Conservation (phyloP, 306 rosid species). For the Senna siamea region DNA sequence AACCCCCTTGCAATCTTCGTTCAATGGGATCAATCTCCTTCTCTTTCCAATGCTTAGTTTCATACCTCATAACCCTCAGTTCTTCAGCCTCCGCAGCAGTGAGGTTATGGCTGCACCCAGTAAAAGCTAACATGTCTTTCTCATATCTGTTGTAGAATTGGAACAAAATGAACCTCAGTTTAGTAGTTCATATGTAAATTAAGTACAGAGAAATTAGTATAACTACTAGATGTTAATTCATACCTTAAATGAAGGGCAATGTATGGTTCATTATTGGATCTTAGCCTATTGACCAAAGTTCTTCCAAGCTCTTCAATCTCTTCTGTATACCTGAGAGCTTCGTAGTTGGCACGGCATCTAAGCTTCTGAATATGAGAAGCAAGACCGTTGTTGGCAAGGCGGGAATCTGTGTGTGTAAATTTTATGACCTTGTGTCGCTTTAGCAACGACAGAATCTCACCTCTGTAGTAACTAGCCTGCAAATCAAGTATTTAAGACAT, state of each 20-base stretch:
- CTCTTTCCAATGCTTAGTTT: conserved; percentile 96
- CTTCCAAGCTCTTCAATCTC: conserved; percentile 91
- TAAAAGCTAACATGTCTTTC: conserved; percentile 98
- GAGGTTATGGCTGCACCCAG: conserved; percentile 96
- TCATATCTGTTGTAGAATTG: conserved; percentile 64
- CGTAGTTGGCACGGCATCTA: conserved; percentile 86
- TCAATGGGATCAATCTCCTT: conserved; percentile 82
- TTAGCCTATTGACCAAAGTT: conserved; percentile 73
- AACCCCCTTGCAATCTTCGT: conserved; percentile 75
- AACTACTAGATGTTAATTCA: not conserved
- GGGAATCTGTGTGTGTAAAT: conserved; percentile 88
- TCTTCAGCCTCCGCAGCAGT: conserved; percentile 71
- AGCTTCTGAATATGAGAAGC: conserved; percentile 84
- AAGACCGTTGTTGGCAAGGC: conserved; percentile 88
- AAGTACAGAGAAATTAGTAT: not conserved
- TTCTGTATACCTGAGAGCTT: conserved; percentile 69
- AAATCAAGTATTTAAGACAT: conserved; percentile 45
- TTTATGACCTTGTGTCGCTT: conserved; percentile 65
- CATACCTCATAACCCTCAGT: conserved; percentile 91
- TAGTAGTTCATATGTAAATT: no score
- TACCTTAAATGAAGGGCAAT: conserved; percentile 96
- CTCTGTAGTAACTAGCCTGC: conserved; percentile 96
- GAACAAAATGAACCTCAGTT: not conserved
- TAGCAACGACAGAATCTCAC: conserved; percentile 66
- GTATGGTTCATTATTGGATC: conserved; percentile 72